phyloP scores from a whole-genome alignment of 225 moss, liverwort and hornwort species.

The Sphagnum contortum region DNA sequence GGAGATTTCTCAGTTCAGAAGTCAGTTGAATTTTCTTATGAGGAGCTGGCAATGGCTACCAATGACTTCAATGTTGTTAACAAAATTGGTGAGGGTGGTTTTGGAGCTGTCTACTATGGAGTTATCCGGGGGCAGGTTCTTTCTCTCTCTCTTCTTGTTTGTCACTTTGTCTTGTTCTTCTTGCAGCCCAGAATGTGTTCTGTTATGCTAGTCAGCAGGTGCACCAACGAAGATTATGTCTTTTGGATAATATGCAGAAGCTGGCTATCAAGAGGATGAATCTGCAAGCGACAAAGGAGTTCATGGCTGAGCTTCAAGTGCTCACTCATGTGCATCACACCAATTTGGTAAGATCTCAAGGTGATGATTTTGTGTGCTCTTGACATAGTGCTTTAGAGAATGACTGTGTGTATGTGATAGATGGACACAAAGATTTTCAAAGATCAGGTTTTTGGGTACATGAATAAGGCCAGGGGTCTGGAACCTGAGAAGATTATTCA shows the following conservation, averaged over 20 bases:
- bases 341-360: conserved; percentile 44
- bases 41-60: conserved; percentile 71
- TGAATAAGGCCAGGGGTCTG: too few species aligned
- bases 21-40: conserved; percentile 77
- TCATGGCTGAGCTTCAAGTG: conserved; percentile 95
- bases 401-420: too few species aligned
- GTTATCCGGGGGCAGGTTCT: conserved; percentile 68
- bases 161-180: not conserved
- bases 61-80: conserved; percentile 66
- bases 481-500: too few species aligned
- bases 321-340: conserved; percentile 97
- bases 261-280: conserved; percentile 95
- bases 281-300: conserved; percentile 78
- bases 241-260: conserved; percentile 32
- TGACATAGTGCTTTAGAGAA: too few species aligned
- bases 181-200: not conserved
- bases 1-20: conserved; percentile 68
- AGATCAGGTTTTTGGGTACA: too few species aligned
- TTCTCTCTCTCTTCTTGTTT: not conserved
- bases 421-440: too few species aligned
- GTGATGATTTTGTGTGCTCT: too few species aligned
- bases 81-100: conserved; percentile 91
- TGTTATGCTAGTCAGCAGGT: too few species aligned
- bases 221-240: too few species aligned
- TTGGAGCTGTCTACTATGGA: conserved; percentile 67